A percentile compares a stretch with the other conserved stretches of the same genome.
Evolutionary conservation across 1,284 basidiomycete genomes (phyloP).

Genomic region (Stereum hirsutum): DNA sequence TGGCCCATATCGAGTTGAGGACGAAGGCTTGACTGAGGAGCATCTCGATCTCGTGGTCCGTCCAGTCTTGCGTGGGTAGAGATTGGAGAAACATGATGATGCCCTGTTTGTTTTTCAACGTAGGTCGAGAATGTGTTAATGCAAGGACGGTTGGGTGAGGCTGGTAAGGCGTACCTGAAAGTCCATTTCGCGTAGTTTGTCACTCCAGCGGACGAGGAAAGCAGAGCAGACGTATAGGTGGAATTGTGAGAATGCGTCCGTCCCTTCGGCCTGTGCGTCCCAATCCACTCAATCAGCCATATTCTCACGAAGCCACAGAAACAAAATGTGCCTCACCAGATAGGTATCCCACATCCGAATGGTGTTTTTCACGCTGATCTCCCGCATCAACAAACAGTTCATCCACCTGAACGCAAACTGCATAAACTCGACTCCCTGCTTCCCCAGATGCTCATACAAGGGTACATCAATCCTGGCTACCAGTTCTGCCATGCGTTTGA

Average conservation of each 20-base stretch:
- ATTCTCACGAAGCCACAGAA: background rate
- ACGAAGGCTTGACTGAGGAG: constrained; percentile 95
- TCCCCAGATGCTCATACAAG: constrained; percentile 73
- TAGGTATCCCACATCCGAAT: constrained; percentile 99
- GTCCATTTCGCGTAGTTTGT: constrained; percentile 87
- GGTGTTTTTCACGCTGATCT: constrained; percentile 91
- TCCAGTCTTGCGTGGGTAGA: constrained; percentile 91
- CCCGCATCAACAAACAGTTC: constrained; percentile 95
- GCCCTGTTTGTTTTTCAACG: constrained; percentile 41
- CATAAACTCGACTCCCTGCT: constrained; percentile 95
- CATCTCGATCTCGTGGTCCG: constrained; percentile 92
- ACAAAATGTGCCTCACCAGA: constrained; percentile 47
- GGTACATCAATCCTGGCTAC: constrained; percentile 88
- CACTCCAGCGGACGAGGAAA: constrained; percentile 88
- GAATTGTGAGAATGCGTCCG: constrained; percentile 94
- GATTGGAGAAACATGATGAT: constrained; percentile 99
- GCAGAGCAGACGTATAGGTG: constrained; percentile 95
- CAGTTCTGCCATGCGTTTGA: constrained; percentile 86
- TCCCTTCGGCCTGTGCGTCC: constrained; percentile 71
- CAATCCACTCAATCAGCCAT: background rate
- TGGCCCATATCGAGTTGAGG: constrained; percentile 89
- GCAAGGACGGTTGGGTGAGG: background rate
- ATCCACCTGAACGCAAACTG: constrained; percentile 99
- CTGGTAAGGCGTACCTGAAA: constrained; percentile 62
- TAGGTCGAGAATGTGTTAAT: constrained; percentile 6